Base-by-base conservation (phyloP, 2,329 filamentous ascomycete species). In the Pseudogymnoascus sp. region DNA sequence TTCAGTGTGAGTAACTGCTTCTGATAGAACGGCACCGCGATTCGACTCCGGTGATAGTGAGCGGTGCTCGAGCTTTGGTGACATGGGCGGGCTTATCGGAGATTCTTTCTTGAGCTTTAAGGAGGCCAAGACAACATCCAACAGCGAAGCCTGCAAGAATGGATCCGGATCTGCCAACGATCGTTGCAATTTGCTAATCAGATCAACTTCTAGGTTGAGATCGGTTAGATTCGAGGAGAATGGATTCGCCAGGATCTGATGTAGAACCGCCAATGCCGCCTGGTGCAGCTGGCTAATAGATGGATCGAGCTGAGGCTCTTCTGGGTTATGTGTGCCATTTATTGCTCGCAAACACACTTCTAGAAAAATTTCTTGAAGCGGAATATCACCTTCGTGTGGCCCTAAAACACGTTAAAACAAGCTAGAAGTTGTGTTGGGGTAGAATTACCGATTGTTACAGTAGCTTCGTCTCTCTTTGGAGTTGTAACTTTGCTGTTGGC, bases 41-140 rank as follows among this genome's bases (percentile, higher is more conserved):
- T 74, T 73, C 46, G 62, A 63, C 26, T 73, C 70, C 60, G 68
- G 66, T 24, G 65, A 65, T 6, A 66, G 43, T 31, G 68, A 61
- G 7, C 69, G 67, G n/a, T 64, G 38, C 53, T 73, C 72, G 16
- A 61, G 31, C 19, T 63, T 67, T 7, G 72, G 69, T 5, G 71
- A 70, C 43, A 62, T 59, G 8, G 71, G 68, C 19, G 65, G 50
- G 6, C 59, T 38, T 28, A 61, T 61, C n/a, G 66, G 16, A 6
- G 50, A 35, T 3, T 75, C 67, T 59, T 84, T 81, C 43, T 82
- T 79, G 43, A 95, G 81, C 70, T 87, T 91, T 8, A 97, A 79
- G 3, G 89, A 82, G 56, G 87, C 86, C 69, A 89, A 85, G 2
- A 93, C 83, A n/a, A 90, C 86, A 70, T 93, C 89, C 24, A 97